phyloP scores from a whole-genome alignment of 306 rosid genomes.

The Fragaria ananassa region DNA sequence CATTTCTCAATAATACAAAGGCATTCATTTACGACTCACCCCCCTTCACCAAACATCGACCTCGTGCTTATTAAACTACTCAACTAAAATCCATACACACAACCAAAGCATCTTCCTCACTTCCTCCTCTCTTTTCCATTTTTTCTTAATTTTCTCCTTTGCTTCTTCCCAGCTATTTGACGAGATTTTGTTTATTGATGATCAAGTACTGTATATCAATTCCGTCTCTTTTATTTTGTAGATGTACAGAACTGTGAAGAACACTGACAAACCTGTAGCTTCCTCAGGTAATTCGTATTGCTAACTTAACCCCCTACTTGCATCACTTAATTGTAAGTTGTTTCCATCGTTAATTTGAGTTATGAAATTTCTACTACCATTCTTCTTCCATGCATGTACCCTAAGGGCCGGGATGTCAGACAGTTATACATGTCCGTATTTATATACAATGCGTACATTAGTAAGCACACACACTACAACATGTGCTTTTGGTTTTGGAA shows the following conservation, averaged over 20 bases:
- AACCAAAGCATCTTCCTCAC: constrained; percentile 29
- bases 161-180: neutral
- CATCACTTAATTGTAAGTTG: neutral
- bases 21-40: constrained; percentile 45
- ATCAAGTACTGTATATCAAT: neutral
- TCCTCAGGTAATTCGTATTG: constrained; percentile 65
- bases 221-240: constrained; percentile 23
- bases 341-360: neutral
- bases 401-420: neutral
- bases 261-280: constrained; percentile 83
- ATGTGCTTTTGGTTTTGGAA: neutral
- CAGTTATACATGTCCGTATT: neutral
- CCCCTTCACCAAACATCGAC: constrained; percentile 73
- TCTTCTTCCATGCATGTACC: neutral
- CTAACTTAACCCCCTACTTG: neutral
- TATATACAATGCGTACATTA: neutral
- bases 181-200: neutral
- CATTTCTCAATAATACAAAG: constrained; percentile 93
- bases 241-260: constrained; percentile 96
- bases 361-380: neutral
- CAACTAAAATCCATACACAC: constrained; percentile 26
- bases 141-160: neutral
- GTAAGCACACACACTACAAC: neutral
- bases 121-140: constrained; percentile 8
- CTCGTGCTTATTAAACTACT: constrained; percentile 58